A percentile compares a stretch with the other conserved stretches of the same genome.
phyloP scores from a whole-genome alignment of 495 filamentous ascomycete genomes.

The Aspergillus olivimuriae region DNA sequence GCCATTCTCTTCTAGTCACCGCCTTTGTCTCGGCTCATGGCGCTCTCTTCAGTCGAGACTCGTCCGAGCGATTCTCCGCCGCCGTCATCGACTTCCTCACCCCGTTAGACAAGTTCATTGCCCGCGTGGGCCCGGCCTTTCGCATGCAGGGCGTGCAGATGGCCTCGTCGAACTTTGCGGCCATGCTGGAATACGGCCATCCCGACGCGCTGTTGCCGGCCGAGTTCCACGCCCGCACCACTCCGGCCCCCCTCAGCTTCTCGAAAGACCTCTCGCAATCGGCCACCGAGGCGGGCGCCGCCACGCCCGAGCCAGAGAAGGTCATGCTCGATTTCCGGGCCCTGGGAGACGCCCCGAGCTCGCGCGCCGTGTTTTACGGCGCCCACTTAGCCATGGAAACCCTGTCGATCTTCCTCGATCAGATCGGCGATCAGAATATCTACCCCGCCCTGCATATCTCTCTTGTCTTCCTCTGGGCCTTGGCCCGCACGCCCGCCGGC shows the following conservation, averaged over 20 bases:
- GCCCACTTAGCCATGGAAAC: slow-evolving; percentile 41
- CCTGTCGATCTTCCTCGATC: slow-evolving; percentile 49
- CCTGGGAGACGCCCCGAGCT: slow-evolving; percentile 6
- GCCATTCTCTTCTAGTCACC: slow-evolving; percentile 31
- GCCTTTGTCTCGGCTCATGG: slow-evolving; percentile 60
- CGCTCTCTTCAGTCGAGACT: slow-evolving; percentile 54
- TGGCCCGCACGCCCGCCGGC: slow-evolving; percentile 45
- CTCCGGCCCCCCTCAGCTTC: too few species aligned
- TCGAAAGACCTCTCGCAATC: too few species aligned
- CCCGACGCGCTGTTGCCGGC: slow-evolving; percentile 35
- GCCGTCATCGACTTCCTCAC: slow-evolving; percentile 43
- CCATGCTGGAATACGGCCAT: slow-evolving; percentile 56
- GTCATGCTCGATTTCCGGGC: slow-evolving; percentile 12
- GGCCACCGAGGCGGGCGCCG: too few species aligned
- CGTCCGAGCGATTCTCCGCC: slow-evolving; percentile 39
- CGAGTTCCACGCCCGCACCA: slow-evolving; percentile 33
- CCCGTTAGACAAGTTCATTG: slow-evolving; percentile 54
- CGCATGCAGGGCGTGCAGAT: slow-evolving; percentile 56
- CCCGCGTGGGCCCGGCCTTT: slow-evolving; percentile 50
- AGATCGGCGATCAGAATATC: slow-evolving; percentile 55
- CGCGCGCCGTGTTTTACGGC: slow-evolving; percentile 23
- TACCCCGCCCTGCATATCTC: slow-evolving; percentile 63
- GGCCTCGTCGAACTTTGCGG: slow-evolving; percentile 46
- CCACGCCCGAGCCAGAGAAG: slow-evolving; percentile 5
- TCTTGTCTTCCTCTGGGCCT: slow-evolving; percentile 61